Percentiles rank a stretch among this genome's conserved stretches.
phyloP scores from a whole-genome alignment of 2,329 filamentous ascomycete species.

The Chaetomiaceae sp. region DNA sequence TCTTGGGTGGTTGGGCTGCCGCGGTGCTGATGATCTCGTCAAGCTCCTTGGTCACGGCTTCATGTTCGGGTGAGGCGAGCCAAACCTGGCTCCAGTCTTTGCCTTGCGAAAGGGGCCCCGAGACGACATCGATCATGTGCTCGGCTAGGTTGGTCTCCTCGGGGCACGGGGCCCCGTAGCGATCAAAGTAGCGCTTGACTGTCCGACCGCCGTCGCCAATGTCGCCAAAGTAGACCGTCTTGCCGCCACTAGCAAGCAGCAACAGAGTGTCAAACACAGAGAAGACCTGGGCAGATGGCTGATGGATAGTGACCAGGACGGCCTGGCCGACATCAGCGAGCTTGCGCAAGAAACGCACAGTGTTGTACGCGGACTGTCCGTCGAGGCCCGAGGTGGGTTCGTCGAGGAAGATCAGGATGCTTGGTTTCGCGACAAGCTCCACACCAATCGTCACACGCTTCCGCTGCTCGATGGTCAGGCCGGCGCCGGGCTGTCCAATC shows the following conservation, averaged over 20 bases:
- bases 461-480: conserved; percentile 49
- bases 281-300: conserved; percentile 64
- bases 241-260: conserved; percentile 60
- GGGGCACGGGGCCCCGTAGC: conserved; percentile 60
- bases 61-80: conserved; percentile 33
- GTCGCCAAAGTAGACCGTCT: conserved; percentile 63
- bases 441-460: conserved; percentile 58
- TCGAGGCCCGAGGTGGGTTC: conserved; percentile 64
- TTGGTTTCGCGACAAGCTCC: conserved; percentile 58
- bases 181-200: conserved; percentile 60
- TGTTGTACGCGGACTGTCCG: conserved; percentile 63
- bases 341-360: conserved; percentile 61
- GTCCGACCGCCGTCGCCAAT: conserved; percentile 49
- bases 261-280: conserved; percentile 63
- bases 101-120: conserved; percentile 43
- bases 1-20: conserved; percentile 39
- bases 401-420: conserved; percentile 56
- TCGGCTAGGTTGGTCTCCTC: conserved; percentile 66
- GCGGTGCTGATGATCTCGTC: conserved; percentile 57
- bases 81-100: conserved; percentile 39
- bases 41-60: conserved; percentile 59
- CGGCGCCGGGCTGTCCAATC: conserved; percentile 47
- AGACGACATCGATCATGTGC: conserved; percentile 64
- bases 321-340: conserved; percentile 63
- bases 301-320: conserved; percentile 66